Percentiles rank a stretch among this genome's conserved stretches.
These are phyloP conservation scores for Fragaria iinumae DNA, from an alignment of 306 rosid species.

Conservation along the genomic window DNA sequence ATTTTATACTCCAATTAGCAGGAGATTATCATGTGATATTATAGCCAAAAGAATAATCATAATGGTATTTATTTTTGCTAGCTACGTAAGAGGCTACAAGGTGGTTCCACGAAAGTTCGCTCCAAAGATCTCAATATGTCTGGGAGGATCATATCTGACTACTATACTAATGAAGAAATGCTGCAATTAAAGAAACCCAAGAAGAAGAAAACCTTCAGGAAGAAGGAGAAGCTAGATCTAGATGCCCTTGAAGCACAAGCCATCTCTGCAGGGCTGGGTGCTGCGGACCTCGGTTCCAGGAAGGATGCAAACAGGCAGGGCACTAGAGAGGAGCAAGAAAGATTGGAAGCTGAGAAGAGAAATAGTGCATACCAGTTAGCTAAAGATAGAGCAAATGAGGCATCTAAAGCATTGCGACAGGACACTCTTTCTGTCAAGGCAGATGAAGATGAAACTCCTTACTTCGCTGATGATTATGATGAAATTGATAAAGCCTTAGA, in stretches of 20 bases:
- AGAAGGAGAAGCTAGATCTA: constrained; percentile 87
- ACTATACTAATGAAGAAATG: constrained; percentile 86
- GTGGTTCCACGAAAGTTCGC: constrained; percentile 44
- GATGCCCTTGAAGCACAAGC: constrained; percentile 97
- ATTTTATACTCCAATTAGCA: neutral
- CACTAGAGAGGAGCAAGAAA: constrained; percentile 63
- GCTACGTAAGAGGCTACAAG: constrained; percentile 77
- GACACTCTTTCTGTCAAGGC: constrained; percentile 44
- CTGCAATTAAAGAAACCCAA: constrained; percentile 80
- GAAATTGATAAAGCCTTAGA: constrained; percentile 78
- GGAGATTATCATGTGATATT: neutral
- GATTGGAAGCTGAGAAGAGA: constrained; percentile 74
- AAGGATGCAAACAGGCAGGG: constrained; percentile 66
- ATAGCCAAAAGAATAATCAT: neutral
- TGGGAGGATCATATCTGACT: constrained; percentile 70
- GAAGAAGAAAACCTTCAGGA: constrained; percentile 88
- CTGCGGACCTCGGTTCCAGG: constrained; percentile 86
- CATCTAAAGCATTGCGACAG: constrained; percentile 67
- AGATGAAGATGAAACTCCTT: constrained; percentile 63
- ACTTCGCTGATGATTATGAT: constrained; percentile 75
- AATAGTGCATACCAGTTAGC: constrained; percentile 80
- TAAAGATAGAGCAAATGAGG: constrained; percentile 85
- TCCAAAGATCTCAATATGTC: constrained; percentile 69
- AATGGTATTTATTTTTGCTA: constrained; percentile 27
- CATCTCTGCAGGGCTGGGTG: constrained; percentile 84